Percentiles rank a stretch among this genome's conserved stretches.
Evolutionary conservation across 139 green algal genomes (phyloP).

Genomic region (Closterium sp.): DNA sequence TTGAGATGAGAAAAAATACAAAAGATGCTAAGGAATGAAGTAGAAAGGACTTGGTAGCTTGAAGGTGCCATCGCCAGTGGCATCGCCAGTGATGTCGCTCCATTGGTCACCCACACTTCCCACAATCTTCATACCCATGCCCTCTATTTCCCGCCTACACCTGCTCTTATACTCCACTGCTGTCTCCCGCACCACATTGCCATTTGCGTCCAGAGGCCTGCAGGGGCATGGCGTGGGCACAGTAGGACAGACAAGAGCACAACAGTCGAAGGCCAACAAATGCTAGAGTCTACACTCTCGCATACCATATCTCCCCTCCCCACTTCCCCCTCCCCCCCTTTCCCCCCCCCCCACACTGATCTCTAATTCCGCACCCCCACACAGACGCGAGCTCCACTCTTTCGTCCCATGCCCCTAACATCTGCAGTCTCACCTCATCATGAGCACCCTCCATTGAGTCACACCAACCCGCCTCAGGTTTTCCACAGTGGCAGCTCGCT

Average conservation of each 20-base stretch:
- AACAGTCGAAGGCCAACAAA: too few relatives aligned
- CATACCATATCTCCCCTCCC: not conserved
- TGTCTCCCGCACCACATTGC: not conserved
- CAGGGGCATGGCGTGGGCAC: not conserved
- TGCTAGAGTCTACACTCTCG: too few relatives aligned
- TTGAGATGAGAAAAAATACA: too few relatives aligned
- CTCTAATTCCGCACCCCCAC: not conserved
- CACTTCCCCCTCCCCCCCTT: too few relatives aligned
- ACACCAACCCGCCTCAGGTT: slow-evolving; percentile 6
- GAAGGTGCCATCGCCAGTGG: not conserved
- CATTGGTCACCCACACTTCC: slow-evolving; percentile 22
- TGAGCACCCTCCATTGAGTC: slow-evolving; percentile 1
- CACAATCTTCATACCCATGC: not conserved
- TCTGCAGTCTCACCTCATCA: not conserved
- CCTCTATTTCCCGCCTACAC: not conserved
- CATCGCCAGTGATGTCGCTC: slow-evolving; percentile 3
- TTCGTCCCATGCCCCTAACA: not conserved
- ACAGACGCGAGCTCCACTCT: not conserved
- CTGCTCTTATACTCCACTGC: slow-evolving; percentile 12
- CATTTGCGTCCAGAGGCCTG: not conserved
- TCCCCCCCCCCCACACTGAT: too few relatives aligned
- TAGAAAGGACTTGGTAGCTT: slow-evolving; percentile 31
- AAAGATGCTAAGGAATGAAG: slow-evolving; percentile 4
- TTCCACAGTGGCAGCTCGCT: slow-evolving; percentile 1
- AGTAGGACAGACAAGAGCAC: too few relatives aligned